phyloP scores from a whole-genome alignment of 805 yeast species.

The Metschnikowia kofuensis region DNA sequence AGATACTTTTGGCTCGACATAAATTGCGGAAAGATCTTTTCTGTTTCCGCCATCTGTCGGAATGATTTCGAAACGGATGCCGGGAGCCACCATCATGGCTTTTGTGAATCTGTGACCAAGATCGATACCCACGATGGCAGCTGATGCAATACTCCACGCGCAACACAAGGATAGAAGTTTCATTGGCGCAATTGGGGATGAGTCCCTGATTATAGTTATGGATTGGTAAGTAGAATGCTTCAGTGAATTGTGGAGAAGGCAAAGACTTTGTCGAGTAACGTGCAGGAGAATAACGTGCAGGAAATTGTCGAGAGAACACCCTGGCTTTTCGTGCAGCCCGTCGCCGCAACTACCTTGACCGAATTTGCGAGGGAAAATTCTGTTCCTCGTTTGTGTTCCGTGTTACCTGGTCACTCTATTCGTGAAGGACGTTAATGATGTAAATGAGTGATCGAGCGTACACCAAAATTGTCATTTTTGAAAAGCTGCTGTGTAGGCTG shows the following conservation, averaged over 20 bases:
- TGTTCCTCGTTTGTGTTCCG: no score
- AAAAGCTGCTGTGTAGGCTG: no score
- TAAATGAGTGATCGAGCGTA: no score
- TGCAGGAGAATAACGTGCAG: slow-evolving; percentile 8
- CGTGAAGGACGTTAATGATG: no score
- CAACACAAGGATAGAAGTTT: slow-evolving; percentile 12
- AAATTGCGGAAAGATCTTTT: slow-evolving; percentile 80
- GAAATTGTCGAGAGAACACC: slow-evolving; percentile 9
- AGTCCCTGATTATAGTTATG: neutral
- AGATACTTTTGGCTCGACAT: slow-evolving; percentile 45
- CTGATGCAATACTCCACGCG: slow-evolving; percentile 23
- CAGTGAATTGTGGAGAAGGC: slow-evolving; percentile 6
- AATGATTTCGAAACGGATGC: slow-evolving; percentile 81
- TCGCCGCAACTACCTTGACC: neutral
- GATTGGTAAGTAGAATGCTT: neutral
- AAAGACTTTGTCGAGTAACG: slow-evolving; percentile 2
- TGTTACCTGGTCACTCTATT: no score
- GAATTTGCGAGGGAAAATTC: no score
- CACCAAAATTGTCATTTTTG: no score
- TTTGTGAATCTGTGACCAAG: slow-evolving; percentile 85
- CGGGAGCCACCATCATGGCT: slow-evolving; percentile 87
- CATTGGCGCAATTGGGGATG: slow-evolving; percentile 10
- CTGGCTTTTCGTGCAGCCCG: slow-evolving; percentile 5
- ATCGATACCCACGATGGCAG: slow-evolving; percentile 84
- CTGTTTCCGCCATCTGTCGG: slow-evolving; percentile 89